Base-by-base conservation (phyloP, 306 rosid genomes). In the Lablab purpureus region DNA sequence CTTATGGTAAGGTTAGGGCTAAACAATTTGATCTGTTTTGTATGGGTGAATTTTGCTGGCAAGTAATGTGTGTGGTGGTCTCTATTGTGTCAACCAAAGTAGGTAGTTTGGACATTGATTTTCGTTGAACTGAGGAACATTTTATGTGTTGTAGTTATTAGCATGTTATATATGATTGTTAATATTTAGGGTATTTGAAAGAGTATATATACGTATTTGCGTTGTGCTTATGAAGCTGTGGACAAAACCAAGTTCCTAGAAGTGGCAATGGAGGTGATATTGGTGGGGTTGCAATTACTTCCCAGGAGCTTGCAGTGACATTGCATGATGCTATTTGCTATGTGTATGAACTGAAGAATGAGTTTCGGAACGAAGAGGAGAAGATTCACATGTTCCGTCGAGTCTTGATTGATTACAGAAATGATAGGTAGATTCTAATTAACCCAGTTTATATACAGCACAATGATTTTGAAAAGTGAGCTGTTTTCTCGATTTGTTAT, bases 381-480 rank as follows among this genome's bases (percentile, higher is more conserved):
- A 93, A 93, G 75, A 91, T 91, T 75, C 90, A 91, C 78, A 62
- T 72, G 88, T 93, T 93, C 86, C 93, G 88, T 56, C 96, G 91
- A 87, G 96, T 93, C 84, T 88, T 93, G 97, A 90, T 89, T 77
- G 97, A 93, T 90, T 91, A 91, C 90, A 93, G 93, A 88, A 93
- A 98, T 51, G 97, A 95, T 82, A 88, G 97, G 99, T 95, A 74
- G 40, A 47, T 17, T 67, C 77, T 79, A 52, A n/a, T n/a, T n/a
- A n/a, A 54, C 28, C 71, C 67, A 19, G 4, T n/a, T 40, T 74
- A 67, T 50, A 58, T 10, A 15, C 37, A n/a, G n/a, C n/a, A n/a
- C n/a, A n/a, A 37, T 74, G 60, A 28, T 64, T 52, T 40, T 79
- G 52, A 50, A 73, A 64, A 28, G 32, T 28, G 32, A 28, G 32